These are phyloP conservation scores for Polyporus arcularius DNA, from an alignment of 768 basidiomycete species.

Conservation along the genomic window DNA sequence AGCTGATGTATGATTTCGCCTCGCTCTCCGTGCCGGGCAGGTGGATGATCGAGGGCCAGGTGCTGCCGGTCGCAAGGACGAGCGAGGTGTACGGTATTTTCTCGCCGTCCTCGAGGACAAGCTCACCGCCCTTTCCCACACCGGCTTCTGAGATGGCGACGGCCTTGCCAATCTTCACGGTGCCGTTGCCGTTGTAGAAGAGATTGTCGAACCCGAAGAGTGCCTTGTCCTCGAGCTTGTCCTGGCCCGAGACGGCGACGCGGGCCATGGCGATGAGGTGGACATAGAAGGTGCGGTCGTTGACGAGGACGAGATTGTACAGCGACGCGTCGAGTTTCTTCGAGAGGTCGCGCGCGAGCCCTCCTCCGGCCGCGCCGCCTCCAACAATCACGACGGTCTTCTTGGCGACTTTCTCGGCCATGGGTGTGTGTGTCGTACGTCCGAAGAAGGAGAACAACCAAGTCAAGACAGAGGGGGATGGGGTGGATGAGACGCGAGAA, in stretches of 20 bases:
- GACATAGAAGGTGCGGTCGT: slow-evolving; percentile 49
- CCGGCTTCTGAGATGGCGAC: slow-evolving; percentile 36
- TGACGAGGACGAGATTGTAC: slow-evolving; percentile 57
- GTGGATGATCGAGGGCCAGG: slow-evolving; percentile 50
- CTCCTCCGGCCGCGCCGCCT: slow-evolving; percentile 54
- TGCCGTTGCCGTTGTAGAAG: slow-evolving; percentile 48
- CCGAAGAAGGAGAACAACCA: background rate
- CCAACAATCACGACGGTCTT: slow-evolving; percentile 53
- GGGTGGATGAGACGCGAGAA: background rate
- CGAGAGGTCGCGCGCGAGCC: slow-evolving; percentile 47
- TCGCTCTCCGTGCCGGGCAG: slow-evolving; percentile 41
- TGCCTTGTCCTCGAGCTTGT: slow-evolving; percentile 43
- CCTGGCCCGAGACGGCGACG: slow-evolving; percentile 48
- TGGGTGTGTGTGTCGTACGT: background rate
- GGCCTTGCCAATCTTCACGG: slow-evolving; percentile 36
- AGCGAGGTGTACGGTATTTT: slow-evolving; percentile 53
- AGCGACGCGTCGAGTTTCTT: slow-evolving; percentile 47
- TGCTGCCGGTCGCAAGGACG: slow-evolving; percentile 59
- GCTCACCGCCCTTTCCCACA: slow-evolving; percentile 41
- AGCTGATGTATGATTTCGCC: slow-evolving; percentile 21
- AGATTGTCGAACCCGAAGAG: slow-evolving; percentile 55
- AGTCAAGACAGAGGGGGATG: background rate
- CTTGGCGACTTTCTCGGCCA: slow-evolving; percentile 21
- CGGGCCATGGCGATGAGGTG: slow-evolving; percentile 55
- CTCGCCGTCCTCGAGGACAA: slow-evolving; percentile 54